A percentile compares a stretch with the other conserved stretches of the same genome.
These are phyloP conservation scores for Gynandropsis gynandra DNA, from an alignment of 345 rosid species.

Conservation along the genomic window DNA sequence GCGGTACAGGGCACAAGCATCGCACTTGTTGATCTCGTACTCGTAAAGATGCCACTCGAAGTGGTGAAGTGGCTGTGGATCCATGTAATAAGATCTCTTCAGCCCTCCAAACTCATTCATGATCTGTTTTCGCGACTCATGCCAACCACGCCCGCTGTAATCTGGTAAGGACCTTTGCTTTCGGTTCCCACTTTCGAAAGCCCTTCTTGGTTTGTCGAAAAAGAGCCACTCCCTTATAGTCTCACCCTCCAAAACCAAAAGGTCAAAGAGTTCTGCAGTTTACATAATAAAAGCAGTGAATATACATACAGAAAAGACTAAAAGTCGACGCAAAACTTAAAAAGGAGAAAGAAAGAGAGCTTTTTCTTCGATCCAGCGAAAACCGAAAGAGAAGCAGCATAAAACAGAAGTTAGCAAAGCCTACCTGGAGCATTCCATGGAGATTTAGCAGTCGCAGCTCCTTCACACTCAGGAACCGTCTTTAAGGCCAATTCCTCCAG, in stretches of 20 bases:
- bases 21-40: conserved; percentile 88
- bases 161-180: conserved; percentile 99
- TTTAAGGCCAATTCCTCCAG: conserved; percentile 86
- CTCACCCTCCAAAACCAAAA: conserved; percentile 75
- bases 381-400: too few species aligned
- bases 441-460: conserved; percentile 97
- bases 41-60: conserved; percentile 98
- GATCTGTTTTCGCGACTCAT: conserved; percentile 94
- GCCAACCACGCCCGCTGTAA: conserved; percentile 97
- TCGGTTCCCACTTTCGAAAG: conserved; percentile 93
- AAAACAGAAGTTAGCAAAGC: conserved; percentile 25
- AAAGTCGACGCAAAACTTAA: too few species aligned
- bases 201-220: conserved; percentile 95
- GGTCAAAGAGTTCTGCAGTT: conserved; percentile 91
- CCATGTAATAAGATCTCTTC: conserved; percentile 98
- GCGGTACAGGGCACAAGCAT: conserved; percentile 90
- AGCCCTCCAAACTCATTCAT: conserved; percentile 89
- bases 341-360: too few species aligned
- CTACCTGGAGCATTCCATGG: conserved; percentile 99
- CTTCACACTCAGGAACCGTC: conserved; percentile 94
- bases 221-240: conserved; percentile 97
- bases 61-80: conserved; percentile 86
- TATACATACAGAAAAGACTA: too few species aligned
- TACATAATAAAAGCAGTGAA: conserved; percentile 19
- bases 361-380: too few species aligned